Percentiles rank a stretch among this genome's conserved stretches.
These are phyloP conservation scores for Daldinia vernicosa DNA, from an alignment of 495 filamentous ascomycete species.

Conservation along the genomic window DNA sequence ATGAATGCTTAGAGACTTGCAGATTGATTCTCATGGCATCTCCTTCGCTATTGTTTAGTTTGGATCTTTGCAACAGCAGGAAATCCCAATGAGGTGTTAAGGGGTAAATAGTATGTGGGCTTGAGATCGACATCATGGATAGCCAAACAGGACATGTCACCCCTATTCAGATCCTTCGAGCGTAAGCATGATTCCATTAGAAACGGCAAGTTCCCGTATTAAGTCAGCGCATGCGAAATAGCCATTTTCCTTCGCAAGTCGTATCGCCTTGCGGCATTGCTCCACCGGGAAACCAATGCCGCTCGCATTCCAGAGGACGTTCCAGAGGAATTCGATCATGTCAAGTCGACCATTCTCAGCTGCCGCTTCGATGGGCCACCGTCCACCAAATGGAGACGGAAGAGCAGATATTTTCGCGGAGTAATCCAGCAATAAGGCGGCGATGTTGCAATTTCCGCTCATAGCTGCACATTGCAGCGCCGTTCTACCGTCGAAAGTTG, in stretches of 20 bases:
- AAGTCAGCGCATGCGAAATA: constrained; percentile 26
- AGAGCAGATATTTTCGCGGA: constrained; percentile 1
- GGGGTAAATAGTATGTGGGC: neutral
- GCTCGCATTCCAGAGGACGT: constrained; percentile 24
- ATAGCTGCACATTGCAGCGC: constrained; percentile 32
- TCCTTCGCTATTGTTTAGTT: neutral
- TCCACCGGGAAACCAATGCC: constrained; percentile 13
- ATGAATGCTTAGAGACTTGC: neutral
- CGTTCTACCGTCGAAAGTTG: constrained; percentile 8
- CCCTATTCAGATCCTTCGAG: neutral
- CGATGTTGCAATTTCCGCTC: constrained; percentile 18
- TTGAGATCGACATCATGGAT: neutral
- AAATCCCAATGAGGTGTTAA: neutral
- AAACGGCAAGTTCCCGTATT: constrained; percentile 24
- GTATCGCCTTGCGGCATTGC: constrained; percentile 28
- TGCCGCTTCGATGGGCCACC: constrained; percentile 32
- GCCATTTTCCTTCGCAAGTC: constrained; percentile 10
- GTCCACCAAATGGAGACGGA: constrained; percentile 3
- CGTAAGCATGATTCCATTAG: neutral
- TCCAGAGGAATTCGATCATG: constrained; percentile 37
- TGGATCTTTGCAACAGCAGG: neutral
- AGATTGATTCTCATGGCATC: neutral
- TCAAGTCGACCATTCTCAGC: constrained; percentile 33
- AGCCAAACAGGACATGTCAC: no score
- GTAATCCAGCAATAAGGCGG: constrained; percentile 11